A percentile compares a stretch with the other conserved stretches of the same genome.
These are phyloP conservation scores for Cladophialophora chaetospira DNA, from an alignment of 2,329 filamentous ascomycete species.

Conservation along the genomic window DNA sequence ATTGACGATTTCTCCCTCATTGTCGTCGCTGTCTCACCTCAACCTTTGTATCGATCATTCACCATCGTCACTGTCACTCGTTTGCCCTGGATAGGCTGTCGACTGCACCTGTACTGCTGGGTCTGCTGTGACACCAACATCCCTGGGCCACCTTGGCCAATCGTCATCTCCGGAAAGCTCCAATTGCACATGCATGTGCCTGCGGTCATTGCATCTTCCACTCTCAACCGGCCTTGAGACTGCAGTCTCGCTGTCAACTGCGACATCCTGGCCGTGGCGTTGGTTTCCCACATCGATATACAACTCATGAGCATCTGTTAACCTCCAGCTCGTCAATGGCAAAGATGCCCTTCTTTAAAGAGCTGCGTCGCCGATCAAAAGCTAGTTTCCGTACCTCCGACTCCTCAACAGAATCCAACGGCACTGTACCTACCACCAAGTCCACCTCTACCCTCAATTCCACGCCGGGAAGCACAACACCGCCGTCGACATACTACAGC, in stretches of 20 bases:
- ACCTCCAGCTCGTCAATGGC: background rate
- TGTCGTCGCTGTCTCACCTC: background rate
- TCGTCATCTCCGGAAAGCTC: conserved; percentile 13
- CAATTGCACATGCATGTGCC: conserved; percentile 28
- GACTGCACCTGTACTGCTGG: background rate
- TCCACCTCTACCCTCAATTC: conserved; percentile 65
- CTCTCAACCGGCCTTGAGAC: conserved; percentile 6
- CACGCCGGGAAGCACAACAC: conserved; percentile 67
- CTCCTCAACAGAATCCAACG: conserved; percentile 62
- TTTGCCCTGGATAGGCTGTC: conserved; percentile 11
- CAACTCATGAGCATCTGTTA: conserved; percentile 20
- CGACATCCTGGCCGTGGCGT: conserved; percentile 9
- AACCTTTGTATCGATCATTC: background rate
- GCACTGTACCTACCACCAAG: conserved; percentile 64
- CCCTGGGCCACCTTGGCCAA: background rate
- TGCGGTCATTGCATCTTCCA: conserved; percentile 19
- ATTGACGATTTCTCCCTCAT: background rate
- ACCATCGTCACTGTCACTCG: conserved; percentile 19
- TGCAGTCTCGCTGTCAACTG: too few species aligned
- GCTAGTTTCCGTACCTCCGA: conserved; percentile 71
- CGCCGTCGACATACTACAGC: conserved; percentile 69
- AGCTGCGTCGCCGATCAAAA: conserved; percentile 74
- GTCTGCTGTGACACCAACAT: conserved; percentile 6
- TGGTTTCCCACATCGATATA: conserved; percentile 7
- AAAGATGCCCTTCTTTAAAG: conserved; percentile 67